These are phyloP conservation scores for Cinchona pubescens DNA, from an alignment of 257 asterid species.

Conservation along the genomic window DNA sequence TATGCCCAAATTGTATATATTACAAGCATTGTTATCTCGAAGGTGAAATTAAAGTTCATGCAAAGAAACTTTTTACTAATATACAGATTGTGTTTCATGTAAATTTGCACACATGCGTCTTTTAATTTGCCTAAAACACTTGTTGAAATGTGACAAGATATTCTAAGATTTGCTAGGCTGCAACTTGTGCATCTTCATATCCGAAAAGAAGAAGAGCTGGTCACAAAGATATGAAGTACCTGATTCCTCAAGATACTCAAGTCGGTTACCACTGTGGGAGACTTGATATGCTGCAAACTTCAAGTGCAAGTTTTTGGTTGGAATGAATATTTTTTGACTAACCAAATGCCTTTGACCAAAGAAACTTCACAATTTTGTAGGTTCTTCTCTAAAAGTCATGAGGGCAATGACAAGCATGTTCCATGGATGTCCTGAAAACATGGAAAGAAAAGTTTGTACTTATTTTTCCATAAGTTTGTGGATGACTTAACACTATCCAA, in stretches of 20 bases:
- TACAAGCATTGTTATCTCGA: no score
- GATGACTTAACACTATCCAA: constrained; percentile 18
- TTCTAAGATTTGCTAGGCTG: background rate
- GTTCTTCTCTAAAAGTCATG: background rate
- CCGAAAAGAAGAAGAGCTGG: background rate
- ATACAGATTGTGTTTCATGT: no score
- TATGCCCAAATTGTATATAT: no score
- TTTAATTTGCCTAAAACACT: no score
- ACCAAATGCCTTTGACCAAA: background rate
- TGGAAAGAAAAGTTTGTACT: background rate
- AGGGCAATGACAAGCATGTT: constrained; percentile 17
- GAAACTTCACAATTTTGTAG: background rate
- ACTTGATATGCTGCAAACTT: background rate
- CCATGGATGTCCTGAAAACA: constrained; percentile 24
- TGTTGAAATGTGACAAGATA: no score
- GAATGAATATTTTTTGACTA: constrained; percentile 5
- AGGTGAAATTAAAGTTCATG: background rate
- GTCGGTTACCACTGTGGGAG: constrained; percentile 1
- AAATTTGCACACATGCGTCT: no score
- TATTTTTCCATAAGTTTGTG: background rate
- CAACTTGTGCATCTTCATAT: background rate
- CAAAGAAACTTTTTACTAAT: no score
- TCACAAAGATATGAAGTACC: constrained; percentile 5
- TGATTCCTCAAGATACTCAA: constrained; percentile 13
- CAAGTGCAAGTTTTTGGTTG: background rate